These are phyloP conservation scores for Hansenula lynferdii DNA, from an alignment of 1,139 yeast genomes.

Conservation along the genomic window DNA sequence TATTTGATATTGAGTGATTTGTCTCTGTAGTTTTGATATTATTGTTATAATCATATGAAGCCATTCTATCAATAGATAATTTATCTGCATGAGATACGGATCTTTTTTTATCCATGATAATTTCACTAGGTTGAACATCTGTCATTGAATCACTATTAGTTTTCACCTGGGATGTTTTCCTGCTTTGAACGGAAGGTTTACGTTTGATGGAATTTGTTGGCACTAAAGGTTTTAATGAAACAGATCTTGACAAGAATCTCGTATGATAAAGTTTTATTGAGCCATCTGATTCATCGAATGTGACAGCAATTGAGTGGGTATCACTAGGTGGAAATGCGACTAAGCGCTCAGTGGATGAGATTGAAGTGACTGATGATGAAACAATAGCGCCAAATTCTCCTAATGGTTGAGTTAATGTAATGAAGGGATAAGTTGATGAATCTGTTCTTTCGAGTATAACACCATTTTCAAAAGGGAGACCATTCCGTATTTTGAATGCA, in stretches of 20 bases:
- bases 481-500: slow-evolving; percentile 55
- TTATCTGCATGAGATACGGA: slow-evolving; percentile 53
- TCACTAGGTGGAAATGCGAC: slow-evolving; percentile 42
- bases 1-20: slow-evolving; percentile 4
- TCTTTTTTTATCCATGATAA: slow-evolving; percentile 40
- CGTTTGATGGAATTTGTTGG: slow-evolving; percentile 7
- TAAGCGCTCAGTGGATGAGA: slow-evolving; percentile 54
- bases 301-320: slow-evolving; percentile 42
- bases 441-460: slow-evolving; percentile 47
- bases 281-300: slow-evolving; percentile 43
- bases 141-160: slow-evolving; percentile 4
- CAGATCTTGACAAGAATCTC: slow-evolving; percentile 31
- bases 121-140: slow-evolving; percentile 7
- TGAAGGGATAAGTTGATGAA: slow-evolving; percentile 36
- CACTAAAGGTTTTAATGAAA: background rate
- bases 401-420: slow-evolving; percentile 65
- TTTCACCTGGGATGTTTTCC: slow-evolving; percentile 7
- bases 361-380: slow-evolving; percentile 65
- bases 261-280: slow-evolving; percentile 46
- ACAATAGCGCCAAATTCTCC: slow-evolving; percentile 63
- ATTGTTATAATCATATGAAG: slow-evolving; percentile 29
- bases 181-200: slow-evolving; percentile 13
- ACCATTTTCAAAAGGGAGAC: slow-evolving; percentile 60
- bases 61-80: slow-evolving; percentile 60
- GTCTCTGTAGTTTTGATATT: slow-evolving; percentile 13